Percentiles rank a stretch among this genome's conserved stretches.
Evolutionary conservation across 805 yeast genomes (phyloP).

Genomic region (Lachancea cidri): DNA sequence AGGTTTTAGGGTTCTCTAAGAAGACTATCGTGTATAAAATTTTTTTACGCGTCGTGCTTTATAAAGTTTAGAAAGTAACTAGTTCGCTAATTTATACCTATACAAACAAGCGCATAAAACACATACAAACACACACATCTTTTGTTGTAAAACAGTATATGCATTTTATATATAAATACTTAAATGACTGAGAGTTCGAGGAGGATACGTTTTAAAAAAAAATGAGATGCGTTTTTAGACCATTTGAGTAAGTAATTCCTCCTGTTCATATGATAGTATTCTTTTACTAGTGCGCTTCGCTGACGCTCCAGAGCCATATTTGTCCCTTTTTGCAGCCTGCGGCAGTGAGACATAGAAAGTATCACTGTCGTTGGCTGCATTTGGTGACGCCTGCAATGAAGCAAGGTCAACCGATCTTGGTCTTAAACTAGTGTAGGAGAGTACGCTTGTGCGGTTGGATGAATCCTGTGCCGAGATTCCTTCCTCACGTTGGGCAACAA

Average conservation of each 20-base stretch:
- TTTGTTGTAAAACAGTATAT: too few relatives aligned
- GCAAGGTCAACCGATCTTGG: constrained; percentile 11
- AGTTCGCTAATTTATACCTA: too few relatives aligned
- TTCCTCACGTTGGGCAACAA: constrained; percentile 4
- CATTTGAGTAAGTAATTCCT: constrained; percentile 13
- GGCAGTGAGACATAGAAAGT: constrained; percentile 13
- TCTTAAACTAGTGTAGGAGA: constrained; percentile 14
- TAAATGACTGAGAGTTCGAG: not conserved
- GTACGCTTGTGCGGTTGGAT: constrained; percentile 9
- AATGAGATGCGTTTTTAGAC: not conserved
- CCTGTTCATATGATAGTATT: constrained; percentile 13
- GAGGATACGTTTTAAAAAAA: too few relatives aligned
- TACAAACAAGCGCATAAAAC: too few relatives aligned
- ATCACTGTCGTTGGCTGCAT: constrained; percentile 7
- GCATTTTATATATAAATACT: not conserved
- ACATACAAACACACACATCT: too few relatives aligned
- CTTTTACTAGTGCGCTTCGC: constrained; percentile 8
- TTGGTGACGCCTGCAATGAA: constrained; percentile 3
- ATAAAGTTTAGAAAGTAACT: too few relatives aligned
- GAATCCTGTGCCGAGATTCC: constrained; percentile 1
- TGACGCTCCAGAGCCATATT: constrained; percentile 5
- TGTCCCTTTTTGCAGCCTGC: constrained; percentile 6
- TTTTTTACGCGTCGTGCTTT: not conserved
- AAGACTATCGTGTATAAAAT: not conserved
- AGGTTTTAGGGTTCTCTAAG: not conserved